Conservation (phyloP, 257 asterid species). For the Rubia yunnanensis region DNA sequence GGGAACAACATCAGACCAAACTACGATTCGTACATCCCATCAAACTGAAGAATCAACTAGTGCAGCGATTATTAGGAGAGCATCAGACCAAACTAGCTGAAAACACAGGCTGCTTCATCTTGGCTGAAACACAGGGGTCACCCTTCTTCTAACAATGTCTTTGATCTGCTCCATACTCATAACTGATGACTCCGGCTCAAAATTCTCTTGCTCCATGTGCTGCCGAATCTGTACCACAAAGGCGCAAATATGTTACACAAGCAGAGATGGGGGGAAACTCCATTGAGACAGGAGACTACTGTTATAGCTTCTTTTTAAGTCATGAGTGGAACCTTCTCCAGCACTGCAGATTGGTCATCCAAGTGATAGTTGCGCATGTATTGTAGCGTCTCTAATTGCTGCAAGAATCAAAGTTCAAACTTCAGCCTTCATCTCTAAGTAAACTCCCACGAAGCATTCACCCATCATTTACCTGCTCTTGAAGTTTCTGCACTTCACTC, state of each 20-base stretch:
- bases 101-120: constrained; percentile 15
- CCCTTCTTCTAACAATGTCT: constrained; percentile 57
- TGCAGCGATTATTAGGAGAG: too few relatives aligned
- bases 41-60: too few relatives aligned
- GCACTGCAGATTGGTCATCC: constrained; percentile 75
- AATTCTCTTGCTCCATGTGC: constrained; percentile 65
- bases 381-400: constrained; percentile 87
- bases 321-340: constrained; percentile 49
- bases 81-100: background rate
- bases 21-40: background rate
- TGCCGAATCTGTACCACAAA: constrained; percentile 44
- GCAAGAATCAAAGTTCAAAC: constrained; percentile 15
- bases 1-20: background rate
- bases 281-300: background rate
- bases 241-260: background rate
- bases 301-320: background rate
- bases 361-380: constrained; percentile 62
- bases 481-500: constrained; percentile 46
- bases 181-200: constrained; percentile 58
- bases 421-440: background rate
- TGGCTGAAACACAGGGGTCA: constrained; percentile 51
- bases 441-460: background rate
- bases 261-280: too few relatives aligned
- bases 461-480: constrained; percentile 44
- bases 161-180: constrained; percentile 56